Percentiles rank a stretch among this genome's conserved stretches.
Evolutionary conservation across 345 rosid species (phyloP).

Genomic region (Citrus reticulata): DNA sequence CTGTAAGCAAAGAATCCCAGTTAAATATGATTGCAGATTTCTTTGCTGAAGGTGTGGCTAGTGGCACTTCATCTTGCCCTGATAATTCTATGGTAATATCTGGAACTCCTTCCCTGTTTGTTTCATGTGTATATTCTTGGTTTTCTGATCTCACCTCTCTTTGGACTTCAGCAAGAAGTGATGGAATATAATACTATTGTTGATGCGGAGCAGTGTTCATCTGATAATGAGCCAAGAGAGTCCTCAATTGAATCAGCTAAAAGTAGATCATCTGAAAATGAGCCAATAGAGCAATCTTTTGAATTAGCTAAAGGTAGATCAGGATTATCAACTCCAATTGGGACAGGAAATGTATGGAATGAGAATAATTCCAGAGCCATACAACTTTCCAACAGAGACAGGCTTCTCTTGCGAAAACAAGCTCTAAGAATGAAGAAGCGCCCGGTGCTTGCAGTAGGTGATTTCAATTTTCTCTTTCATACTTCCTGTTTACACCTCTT

Average conservation of each 20-base stretch:
- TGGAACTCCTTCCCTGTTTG: conserved; percentile 13
- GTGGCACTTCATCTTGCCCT: conserved; percentile 24
- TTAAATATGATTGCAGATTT: conserved; percentile 11
- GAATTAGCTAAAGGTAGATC: conserved; percentile 23
- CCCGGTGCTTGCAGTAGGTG: conserved; percentile 85
- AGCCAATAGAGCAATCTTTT: conserved; percentile 21
- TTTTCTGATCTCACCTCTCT: neutral
- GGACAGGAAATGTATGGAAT: conserved; percentile 17
- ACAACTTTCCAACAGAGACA: conserved; percentile 73
- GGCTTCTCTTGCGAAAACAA: conserved; percentile 85
- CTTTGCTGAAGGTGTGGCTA: conserved; percentile 16
- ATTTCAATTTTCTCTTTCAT: conserved; percentile 12
- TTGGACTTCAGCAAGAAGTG: conserved; percentile 29
- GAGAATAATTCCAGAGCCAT: conserved; percentile 26
- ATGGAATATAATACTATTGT: conserved; percentile 7
- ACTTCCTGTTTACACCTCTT: neutral
- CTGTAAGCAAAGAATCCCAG: conserved; percentile 15
- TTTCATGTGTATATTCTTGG: conserved; percentile 8
- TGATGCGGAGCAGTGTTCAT: conserved; percentile 18
- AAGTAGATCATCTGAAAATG: conserved; percentile 5
- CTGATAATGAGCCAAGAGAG: conserved; percentile 15
- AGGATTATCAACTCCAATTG: conserved; percentile 20
- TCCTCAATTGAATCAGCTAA: neutral
- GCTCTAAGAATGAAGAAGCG: conserved; percentile 84
- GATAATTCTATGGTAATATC: conserved; percentile 32